Conservation (phyloP, 495 filamentous ascomycete species). For the Neurospora sp. region DNA sequence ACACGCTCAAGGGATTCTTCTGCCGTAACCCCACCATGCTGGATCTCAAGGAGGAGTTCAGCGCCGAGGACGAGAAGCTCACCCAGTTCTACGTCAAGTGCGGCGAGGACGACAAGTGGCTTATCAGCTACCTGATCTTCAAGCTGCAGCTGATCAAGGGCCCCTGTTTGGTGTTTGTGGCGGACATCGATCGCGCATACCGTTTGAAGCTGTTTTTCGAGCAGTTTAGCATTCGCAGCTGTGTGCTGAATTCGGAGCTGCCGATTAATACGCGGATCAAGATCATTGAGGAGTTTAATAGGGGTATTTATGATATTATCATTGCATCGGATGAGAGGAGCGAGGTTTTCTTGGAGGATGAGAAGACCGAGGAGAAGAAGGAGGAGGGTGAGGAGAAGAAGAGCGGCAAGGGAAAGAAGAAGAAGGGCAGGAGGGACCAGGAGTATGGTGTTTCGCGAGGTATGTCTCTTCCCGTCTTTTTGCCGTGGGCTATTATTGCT, state of each 20-base stretch:
- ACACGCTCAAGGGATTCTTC: conserved; percentile 76
- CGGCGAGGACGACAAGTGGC: conserved; percentile 93
- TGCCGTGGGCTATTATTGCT: neutral
- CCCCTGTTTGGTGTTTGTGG: conserved; percentile 89
- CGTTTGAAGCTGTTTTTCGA: conserved; percentile 91
- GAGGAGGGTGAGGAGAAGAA: conserved; percentile 14
- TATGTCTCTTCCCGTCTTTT: neutral
- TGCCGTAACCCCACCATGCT: conserved; percentile 69
- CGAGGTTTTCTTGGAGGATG: conserved; percentile 63
- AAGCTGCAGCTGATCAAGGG: conserved; percentile 91
- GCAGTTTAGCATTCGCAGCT: conserved; percentile 90
- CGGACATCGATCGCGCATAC: conserved; percentile 88
- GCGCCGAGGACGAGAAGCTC: conserved; percentile 61
- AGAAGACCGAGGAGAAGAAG: conserved; percentile 23
- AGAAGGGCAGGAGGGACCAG: conserved; percentile 42
- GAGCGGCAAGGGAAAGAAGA: conserved; percentile 17
- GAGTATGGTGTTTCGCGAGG: conserved; percentile 90
- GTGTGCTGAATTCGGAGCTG: conserved; percentile 89
- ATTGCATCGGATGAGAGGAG: conserved; percentile 84
- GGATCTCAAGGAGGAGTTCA: conserved; percentile 58
- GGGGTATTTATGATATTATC: conserved; percentile 73
- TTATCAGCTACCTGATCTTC: conserved; percentile 87
- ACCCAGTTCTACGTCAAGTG: conserved; percentile 85
- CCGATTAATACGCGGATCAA: conserved; percentile 89
- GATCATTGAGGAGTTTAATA: conserved; percentile 93